phyloP scores from a whole-genome alignment of 345 rosid species.

The Eutrema yunnanense region DNA sequence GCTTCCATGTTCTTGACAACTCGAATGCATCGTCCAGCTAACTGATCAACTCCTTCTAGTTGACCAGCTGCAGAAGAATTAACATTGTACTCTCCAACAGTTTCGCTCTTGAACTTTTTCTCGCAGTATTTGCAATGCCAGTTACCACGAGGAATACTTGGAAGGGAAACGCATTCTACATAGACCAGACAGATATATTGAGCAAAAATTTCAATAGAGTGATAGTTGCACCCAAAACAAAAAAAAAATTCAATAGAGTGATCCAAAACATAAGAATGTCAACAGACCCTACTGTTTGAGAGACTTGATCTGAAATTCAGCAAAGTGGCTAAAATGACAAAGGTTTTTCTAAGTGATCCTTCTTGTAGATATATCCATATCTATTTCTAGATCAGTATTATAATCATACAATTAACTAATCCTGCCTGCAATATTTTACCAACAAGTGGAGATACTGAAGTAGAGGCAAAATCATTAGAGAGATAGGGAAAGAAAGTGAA shows the following conservation, averaged over 20 bases:
- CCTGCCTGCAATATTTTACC: neutral
- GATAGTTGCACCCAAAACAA: too few relatives aligned
- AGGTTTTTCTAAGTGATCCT: neutral
- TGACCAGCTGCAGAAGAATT: slow-evolving; percentile 85
- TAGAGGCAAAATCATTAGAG: neutral
- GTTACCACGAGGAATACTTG: slow-evolving; percentile 66
- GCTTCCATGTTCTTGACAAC: slow-evolving; percentile 69
- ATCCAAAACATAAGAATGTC: slow-evolving; percentile 6
- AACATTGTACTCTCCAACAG: slow-evolving; percentile 48
- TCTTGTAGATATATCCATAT: slow-evolving; percentile 1
- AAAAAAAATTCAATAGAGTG: neutral
- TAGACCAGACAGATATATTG: slow-evolving; percentile 21
- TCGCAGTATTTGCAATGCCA: slow-evolving; percentile 92
- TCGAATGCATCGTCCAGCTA: slow-evolving; percentile 83
- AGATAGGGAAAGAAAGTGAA: slow-evolving; percentile 12
- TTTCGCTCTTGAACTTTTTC: slow-evolving; percentile 59
- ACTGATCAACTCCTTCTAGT: slow-evolving; percentile 70
- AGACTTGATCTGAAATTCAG: slow-evolving; percentile 1
- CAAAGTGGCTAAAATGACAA: neutral
- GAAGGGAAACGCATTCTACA: slow-evolving; percentile 74
- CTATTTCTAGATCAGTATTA: neutral
- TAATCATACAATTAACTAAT: slow-evolving; percentile 4
- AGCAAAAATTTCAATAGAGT: neutral
- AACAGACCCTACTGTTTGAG: slow-evolving; percentile 8
- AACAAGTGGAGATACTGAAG: neutral